Evolutionary conservation across 2,329 filamentous ascomycete genomes (phyloP).

Genomic region (Ophiocordyceps camponoti-saundersi): DNA sequence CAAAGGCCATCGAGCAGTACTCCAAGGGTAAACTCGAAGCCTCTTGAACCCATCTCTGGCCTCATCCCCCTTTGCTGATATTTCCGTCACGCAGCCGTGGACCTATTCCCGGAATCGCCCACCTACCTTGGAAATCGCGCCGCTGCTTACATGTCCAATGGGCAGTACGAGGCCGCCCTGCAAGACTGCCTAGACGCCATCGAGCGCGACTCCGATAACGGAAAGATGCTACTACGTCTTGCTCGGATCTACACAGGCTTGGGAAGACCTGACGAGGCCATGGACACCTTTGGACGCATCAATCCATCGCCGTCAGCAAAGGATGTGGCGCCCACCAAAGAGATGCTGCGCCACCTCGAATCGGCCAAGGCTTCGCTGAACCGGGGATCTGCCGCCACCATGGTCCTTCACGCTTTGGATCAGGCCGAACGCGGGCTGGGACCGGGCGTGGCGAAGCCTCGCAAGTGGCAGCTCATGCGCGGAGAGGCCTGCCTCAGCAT

Average conservation of each 20-base stretch:
- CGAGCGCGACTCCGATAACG: conserved; percentile 68
- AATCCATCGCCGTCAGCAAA: conserved; percentile 66
- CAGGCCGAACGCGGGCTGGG: conserved; percentile 75
- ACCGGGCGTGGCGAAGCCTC: conserved; percentile 56
- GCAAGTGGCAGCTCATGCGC: conserved; percentile 87
- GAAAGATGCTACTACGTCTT: conserved; percentile 76
- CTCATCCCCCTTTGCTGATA: no score
- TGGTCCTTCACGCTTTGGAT: conserved; percentile 83
- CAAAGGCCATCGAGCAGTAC: conserved; percentile 79
- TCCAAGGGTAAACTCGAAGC: conserved; percentile 84
- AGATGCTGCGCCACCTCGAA: conserved; percentile 68
- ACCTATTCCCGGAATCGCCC: conserved; percentile 67
- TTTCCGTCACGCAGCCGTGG: conserved; percentile 43
- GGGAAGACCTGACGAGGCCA: conserved; percentile 72
- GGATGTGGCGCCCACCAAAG: conserved; percentile 66
- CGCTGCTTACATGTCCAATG: conserved; percentile 81
- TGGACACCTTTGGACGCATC: conserved; percentile 68
- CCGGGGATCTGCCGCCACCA: conserved; percentile 65
- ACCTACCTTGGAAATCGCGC: conserved; percentile 92
- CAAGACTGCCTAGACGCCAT: conserved; percentile 75
- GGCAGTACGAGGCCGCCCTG: conserved; percentile 61
- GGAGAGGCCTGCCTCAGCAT: conserved; percentile 88
- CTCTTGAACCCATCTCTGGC: no score
- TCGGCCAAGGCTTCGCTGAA: conserved; percentile 65
- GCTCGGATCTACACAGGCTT: conserved; percentile 81